Conservation (phyloP, 176 grass and related monocot species). For the Aegilops speltoides region DNA sequence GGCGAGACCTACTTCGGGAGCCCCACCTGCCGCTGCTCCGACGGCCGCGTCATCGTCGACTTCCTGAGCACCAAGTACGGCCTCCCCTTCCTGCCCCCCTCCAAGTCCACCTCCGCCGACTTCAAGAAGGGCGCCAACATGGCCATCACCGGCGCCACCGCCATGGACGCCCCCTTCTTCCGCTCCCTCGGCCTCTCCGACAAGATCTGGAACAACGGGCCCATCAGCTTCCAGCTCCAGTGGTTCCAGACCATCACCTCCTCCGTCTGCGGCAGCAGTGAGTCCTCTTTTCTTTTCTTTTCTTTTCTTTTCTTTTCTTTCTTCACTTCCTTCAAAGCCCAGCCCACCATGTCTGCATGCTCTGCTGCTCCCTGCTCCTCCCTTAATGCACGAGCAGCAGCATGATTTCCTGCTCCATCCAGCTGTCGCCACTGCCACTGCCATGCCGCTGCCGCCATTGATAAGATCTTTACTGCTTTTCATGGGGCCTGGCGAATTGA, state of each 20-base stretch:
- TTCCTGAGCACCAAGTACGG: constrained; percentile 48
- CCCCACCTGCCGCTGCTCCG: constrained; percentile 62
- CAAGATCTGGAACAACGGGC: constrained; percentile 74
- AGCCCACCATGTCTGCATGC: background rate
- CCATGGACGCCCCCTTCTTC: constrained; percentile 65
- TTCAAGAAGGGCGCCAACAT: constrained; percentile 71
- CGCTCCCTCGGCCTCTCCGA: constrained; percentile 41
- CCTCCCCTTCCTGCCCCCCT: constrained; percentile 60
- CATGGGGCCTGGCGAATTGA: background rate
- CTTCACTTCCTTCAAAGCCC: background rate
- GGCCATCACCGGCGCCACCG: constrained; percentile 64
- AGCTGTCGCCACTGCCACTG: background rate
- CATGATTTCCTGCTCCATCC: background rate
- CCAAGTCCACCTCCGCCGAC: constrained; percentile 45
- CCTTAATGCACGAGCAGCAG: no score
- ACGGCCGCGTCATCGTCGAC: constrained; percentile 66
- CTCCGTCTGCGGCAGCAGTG: constrained; percentile 52
- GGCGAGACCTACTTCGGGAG: constrained; percentile 69
- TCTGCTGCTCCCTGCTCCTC: no score
- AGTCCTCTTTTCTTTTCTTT: background rate
- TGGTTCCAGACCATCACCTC: constrained; percentile 58
- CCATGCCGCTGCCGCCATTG: background rate
- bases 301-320: no score
- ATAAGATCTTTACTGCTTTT: background rate
- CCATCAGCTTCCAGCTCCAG: constrained; percentile 58